Evolutionary conservation across 306 rosid species (phyloP), one percentile per base, ranked within the genome.

Genomic region (Cyamopsis tetragonoloba): DNA sequence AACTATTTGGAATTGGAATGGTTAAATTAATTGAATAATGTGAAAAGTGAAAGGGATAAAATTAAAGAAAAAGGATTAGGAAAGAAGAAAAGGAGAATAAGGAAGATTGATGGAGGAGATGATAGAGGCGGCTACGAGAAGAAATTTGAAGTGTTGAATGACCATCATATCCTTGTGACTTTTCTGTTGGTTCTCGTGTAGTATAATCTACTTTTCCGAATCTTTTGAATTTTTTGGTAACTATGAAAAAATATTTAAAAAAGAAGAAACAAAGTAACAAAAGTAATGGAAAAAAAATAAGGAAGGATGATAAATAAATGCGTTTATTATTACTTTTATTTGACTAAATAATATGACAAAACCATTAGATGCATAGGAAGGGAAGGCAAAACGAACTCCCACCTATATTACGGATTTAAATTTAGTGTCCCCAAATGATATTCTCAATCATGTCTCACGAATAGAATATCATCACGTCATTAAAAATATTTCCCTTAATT

Each of bases 81-180:
- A 43, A 18, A 4, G 7, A 27, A 57, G 57, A 56, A 3, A 14
- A 20, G 13, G 18, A 34, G 27, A 11, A 34, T 22, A 59, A 22
- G 39, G 57, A 63, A 44, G 56, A 5, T 43, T 24, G 27, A 70
- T 24, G 27, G 58, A 57, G 19, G 56, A 74, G 5, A 4, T 44
- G n/a, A 6, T 32, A 1, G 62, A 7, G 62, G 74, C 68, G 46
- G 68, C 55, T 15, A 4, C 3, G 11, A n/a, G 27, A 48, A 75
- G 74, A 20, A 58, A 37, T 19, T 58, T 48, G 48, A n/a, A 26
- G 64, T 68, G n/a, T 60, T 50, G 34, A 74, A 54, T 53, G 10
- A 42, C 26, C 17, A 13, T n/a, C 39, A 22, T 63, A 41, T 41
- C 8, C 28, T 17, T 23, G 46, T 7, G 41, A 23, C 38, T 51